Evolutionary conservation across 768 basidiomycete species (phyloP), one percentile per base, ranked within the genome.

Genomic region (Antrodiella citrinella): DNA sequence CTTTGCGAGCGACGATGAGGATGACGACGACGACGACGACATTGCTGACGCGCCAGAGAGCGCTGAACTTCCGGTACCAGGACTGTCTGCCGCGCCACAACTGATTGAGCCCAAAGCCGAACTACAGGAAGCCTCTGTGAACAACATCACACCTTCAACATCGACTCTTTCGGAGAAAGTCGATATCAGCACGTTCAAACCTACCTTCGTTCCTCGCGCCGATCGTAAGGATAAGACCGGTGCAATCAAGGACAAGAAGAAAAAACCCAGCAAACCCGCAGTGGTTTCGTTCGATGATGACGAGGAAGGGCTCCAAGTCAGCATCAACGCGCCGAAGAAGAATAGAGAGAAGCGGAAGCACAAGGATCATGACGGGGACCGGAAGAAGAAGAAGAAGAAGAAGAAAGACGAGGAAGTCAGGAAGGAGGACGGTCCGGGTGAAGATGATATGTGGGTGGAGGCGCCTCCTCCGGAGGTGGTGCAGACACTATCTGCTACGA

Each of bases 1-100:
- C 53, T 99, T 99, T 63, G 94, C 92, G 10, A 92, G 89, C 66
- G 91, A 91, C 53, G 90, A 91, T 42, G 92, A 95, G 59, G 88
- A 90, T 26, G 84, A 82, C 15, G 87, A 82, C 7, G 82, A 82
- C 2, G 90, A 91, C 3, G 75, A 72, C 25, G 48, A 15, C 43
- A n/a, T n/a, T n/a, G 45, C 26, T 4, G 46, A 45, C 12, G 47
- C 44, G 44, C 20, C 39, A 46, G n/a, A 40, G 11, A 43, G 7
- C 41, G 5, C 41, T 10, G 41, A 7, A 18, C 9, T 43, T 7
- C 41, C 41, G 7, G 18, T 18, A 9, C 41, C 41, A 5, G 30
- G 7, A 35, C 30, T 15, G 7, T 18, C 41, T 19, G 30, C 7
- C 7, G 30, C 30, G 15, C 7, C 30, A 35, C 30, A 23, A 18